Base-by-base conservation (phyloP, 2,329 filamentous ascomycete species). In the Xylariaceae sp. region DNA sequence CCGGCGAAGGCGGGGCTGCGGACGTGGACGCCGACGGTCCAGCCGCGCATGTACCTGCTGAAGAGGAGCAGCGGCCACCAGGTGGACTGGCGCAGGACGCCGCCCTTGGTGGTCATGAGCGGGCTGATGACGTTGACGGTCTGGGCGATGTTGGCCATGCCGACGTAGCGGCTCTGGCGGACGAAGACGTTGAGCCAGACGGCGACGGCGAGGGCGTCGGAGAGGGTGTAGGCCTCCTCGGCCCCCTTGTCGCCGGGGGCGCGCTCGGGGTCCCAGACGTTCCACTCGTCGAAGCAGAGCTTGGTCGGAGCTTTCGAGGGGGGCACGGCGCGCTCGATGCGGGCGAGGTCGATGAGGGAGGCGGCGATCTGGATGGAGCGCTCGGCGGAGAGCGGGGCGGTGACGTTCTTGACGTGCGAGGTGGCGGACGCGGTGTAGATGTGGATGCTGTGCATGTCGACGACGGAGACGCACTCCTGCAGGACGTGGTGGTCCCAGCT, bases 251-350 rank as follows among this genome's bases (percentile, higher is more conserved):
- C 79, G 13, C 86, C 86, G 0, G 83, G 83, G 0, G 85, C 85
- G 8, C 85, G 77, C 39, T 73, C 69, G 1, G 84, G 83, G 53
- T 88, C 84, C 85, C 85, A 90, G 8, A 89, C 85, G 60, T 89
- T 90, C 86, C 86, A 89, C 63, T 89, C 85, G 59, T 90, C 86
- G 58, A 89, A 89, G 69, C 85, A 89, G 59, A 90, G 87, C 38
- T 74, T 83, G 35, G 79, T 83, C 3, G 75, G 68, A 3, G 77
- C 75, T n/a, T 82, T 76, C 0, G 69, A 67, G 0, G 73, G 65
- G 0, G 82, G 74, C 0, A 84, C 73, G 31, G 69, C 65, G 61
- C 85, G 83, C 60, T 87, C 81, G 55, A 87, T 81, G 26, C 82
- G 73, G 0, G 85, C 85, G 1, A 89, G 75, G 58, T 89, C 85